Evolutionary conservation across 1,284 basidiomycete species (phyloP), one percentile per base, ranked within the genome.

Genomic region (Chondrostereum purpureum): DNA sequence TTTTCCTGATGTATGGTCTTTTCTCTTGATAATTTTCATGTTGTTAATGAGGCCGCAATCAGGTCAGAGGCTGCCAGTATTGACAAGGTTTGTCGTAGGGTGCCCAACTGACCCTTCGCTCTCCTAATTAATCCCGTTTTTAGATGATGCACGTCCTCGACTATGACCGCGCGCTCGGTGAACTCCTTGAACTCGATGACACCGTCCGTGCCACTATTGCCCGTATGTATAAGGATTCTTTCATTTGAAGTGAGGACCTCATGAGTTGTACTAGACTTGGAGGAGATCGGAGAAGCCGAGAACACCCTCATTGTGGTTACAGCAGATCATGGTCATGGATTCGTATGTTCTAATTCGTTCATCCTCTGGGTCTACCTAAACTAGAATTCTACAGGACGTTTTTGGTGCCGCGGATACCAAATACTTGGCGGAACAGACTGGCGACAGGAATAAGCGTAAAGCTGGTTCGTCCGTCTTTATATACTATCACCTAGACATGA

Each of bases 71-170:
- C 67, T 51, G 68, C 68, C 4, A 66, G 62, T 43, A 69, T 68
- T 42, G 68, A 69, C 45, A 70, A 68, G 58, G 63, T 62, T 35
- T n/a, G 43, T 44, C 24, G 22, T 23, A n/a, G 12, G 12, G 14
- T 35, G 24, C 5, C 4, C 13, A 37, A n/a, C n/a, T n/a, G n/a
- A n/a, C n/a, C n/a, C n/a, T n/a, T 8, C 16, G 20, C 39, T 17
- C 35, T n/a, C 6, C 22, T 44, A 12, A 22, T 18, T 21, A 19
- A 21, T 43, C 38, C 33, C 14, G 4, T 13, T 27, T 36, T 4
- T 44, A 66, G 66, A 69, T 69, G 67, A 70, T 70, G 68, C 68
- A 70, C 43, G 65, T 60, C 20, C 58, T 70, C 37, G 68, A 70
- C 44, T 70, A 70, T 47, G 67, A 69, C 39, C 66, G 68, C 47